Base-by-base conservation (phyloP, 1,284 basidiomycete genomes). In the Trametes pubescens region DNA sequence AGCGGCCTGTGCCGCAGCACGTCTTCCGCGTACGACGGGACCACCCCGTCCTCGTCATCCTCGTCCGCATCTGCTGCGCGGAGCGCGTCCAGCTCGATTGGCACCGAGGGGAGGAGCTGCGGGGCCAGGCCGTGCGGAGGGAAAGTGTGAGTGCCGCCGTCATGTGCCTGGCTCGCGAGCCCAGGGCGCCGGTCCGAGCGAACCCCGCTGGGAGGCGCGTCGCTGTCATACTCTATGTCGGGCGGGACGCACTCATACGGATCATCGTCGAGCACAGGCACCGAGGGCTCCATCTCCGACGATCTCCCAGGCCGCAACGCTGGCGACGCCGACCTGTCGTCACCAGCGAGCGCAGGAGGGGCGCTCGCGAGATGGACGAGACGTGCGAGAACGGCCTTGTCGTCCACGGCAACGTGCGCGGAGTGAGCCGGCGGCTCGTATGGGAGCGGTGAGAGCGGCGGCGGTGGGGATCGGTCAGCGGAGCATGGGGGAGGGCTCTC, bases 361-460 rank as follows among this genome's bases (percentile, higher is more conserved):
- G 82, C 82, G 69, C 87, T 90, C 26, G 85, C 86, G 46, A 86
- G 63, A 21, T 78, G 77, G 0, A 81, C 84, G 65, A 91, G 80
- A 38, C 80, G 83, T 37, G 86, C 86, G 21, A 93, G 81, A 7
- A 86, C 67, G 0, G 80, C 75, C 75, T 93, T 93, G 75, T 93
- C 91, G 72, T 93, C 91, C 1, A 85, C 90, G 18, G 91, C 90
- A 51, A 93, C 81, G 72, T 93, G 91, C 13, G 84, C 89, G 14
- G 78, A 77, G 62, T 81, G 76, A 8, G 66, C 43, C 11, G 70
- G 57, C 13, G 64, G 62, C 21, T 65, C 64, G 40, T 70, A 71
- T 24, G 71, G 72, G 10, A 65, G 57, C 40, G 54, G 57, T 38
- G 56, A 48, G 54, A 55, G 59, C 52, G 59, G 18, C 13, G 59